phyloP scores from a whole-genome alignment of 108 stramenopile genomes.

The Nannochloropsis oceanica region DNA sequence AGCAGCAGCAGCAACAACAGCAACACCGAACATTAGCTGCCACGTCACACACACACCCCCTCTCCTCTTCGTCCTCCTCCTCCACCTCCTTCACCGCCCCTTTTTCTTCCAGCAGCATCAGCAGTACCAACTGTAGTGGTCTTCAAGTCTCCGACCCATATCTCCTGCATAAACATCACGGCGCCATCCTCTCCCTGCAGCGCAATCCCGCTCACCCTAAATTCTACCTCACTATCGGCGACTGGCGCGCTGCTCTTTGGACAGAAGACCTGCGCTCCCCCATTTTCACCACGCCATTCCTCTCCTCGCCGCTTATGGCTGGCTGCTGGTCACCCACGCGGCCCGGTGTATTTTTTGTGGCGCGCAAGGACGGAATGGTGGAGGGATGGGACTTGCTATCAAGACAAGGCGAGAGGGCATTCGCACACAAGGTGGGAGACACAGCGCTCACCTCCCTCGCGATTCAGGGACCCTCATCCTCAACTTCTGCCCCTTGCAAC shows the following conservation, averaged over 20 bases:
- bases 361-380: constrained; percentile 59
- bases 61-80: no score
- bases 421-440: constrained; percentile 68
- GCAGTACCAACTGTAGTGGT: no score
- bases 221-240: constrained; percentile 69
- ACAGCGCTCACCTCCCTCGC: constrained; percentile 49
- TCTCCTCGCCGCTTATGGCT: constrained; percentile 51
- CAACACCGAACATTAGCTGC: no score
- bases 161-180: constrained; percentile 51
- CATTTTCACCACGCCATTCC: constrained; percentile 62
- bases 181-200: constrained; percentile 63
- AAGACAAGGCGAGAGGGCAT: constrained; percentile 66
- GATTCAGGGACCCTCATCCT: constrained; percentile 40
- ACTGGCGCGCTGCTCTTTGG: constrained; percentile 73
- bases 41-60: no score
- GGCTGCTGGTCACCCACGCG: constrained; percentile 74
- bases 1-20: no score
- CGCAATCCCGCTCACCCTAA: constrained; percentile 64
- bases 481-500: background rate
- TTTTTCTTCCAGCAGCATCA: background rate
- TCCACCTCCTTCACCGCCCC: background rate
- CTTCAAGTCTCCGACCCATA: background rate
- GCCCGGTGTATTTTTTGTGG: constrained; percentile 71
- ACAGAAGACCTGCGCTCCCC: constrained; percentile 58
- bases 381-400: constrained; percentile 73